These are phyloP conservation scores for Quercus parvula DNA, from an alignment of 306 rosid genomes.

Conservation along the genomic window DNA sequence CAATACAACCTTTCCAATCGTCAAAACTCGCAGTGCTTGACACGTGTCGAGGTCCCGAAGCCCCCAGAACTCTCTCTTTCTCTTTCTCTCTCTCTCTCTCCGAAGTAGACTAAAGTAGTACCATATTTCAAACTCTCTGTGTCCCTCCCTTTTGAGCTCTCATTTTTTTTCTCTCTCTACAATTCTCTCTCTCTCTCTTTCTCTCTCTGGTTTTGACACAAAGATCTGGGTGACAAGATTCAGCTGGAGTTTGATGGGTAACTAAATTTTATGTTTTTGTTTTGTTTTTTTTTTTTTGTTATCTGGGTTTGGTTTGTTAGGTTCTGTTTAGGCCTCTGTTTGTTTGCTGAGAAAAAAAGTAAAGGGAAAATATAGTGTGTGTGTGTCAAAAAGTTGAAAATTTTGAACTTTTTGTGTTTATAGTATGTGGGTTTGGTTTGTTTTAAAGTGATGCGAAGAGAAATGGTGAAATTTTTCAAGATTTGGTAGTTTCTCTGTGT, in stretches of 20 bases:
- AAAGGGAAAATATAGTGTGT: background rate
- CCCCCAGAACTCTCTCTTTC: slow-evolving; percentile 17
- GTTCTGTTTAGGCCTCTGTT: background rate
- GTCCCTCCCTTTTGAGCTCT: slow-evolving; percentile 37
- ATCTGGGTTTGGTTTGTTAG: slow-evolving; percentile 2
- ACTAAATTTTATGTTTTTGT: background rate
- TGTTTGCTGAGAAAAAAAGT: slow-evolving; percentile 12
- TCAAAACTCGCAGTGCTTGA: slow-evolving; percentile 20
- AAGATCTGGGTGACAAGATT: slow-evolving; percentile 4
- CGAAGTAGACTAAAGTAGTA: background rate
- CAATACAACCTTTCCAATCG: background rate
- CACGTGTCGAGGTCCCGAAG: slow-evolving; percentile 42
- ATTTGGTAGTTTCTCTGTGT: background rate
- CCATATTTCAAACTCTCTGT: slow-evolving; percentile 42
- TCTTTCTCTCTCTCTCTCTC: background rate
- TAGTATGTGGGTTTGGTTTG: background rate
- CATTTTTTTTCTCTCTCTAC: slow-evolving; percentile 16
- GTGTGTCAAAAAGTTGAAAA: background rate
- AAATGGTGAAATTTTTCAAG: background rate
- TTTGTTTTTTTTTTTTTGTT: background rate
- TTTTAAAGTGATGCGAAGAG: background rate
- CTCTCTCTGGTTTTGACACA: slow-evolving; percentile 48
- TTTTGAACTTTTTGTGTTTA: background rate
- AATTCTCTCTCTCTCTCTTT: background rate
- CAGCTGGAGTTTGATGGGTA: slow-evolving; percentile 33